These are phyloP conservation scores for Paulownia fortunei DNA, from an alignment of 257 asterid species.

Conservation along the genomic window DNA sequence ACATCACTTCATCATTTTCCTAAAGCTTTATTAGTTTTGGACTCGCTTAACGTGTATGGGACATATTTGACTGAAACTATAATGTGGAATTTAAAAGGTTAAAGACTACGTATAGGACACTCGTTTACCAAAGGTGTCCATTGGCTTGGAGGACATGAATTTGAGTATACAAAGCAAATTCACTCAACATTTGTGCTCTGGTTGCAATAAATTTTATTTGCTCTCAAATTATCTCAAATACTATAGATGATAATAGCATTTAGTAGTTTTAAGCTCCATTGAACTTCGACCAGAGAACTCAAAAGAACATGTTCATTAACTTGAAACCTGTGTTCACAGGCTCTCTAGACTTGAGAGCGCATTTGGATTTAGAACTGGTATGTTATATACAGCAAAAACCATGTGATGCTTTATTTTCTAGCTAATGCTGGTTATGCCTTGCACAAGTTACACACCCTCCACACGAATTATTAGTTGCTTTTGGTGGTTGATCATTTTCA, in stretches of 20 bases:
- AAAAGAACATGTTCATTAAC: background rate
- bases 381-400: background rate
- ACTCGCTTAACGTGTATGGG: background rate
- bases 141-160: background rate
- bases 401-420: background rate
- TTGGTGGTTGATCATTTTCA: background rate
- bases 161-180: slow-evolving; percentile 11
- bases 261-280: background rate
- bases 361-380: background rate
- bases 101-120: background rate
- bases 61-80: slow-evolving; percentile 6
- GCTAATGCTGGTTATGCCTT: background rate
- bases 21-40: background rate
- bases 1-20: background rate
- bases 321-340: background rate
- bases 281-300: background rate
- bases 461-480: too few species aligned
- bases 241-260: background rate
- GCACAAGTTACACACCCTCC: too few species aligned
- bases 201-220: background rate
- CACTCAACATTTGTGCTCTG: background rate
- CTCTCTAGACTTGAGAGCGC: too few species aligned
- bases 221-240: background rate
- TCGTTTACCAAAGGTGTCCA: slow-evolving; percentile 1
- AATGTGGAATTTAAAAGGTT: background rate